phyloP scores from a whole-genome alignment of 2,329 filamentous ascomycete genomes.

The Epichloe sylvatica region DNA sequence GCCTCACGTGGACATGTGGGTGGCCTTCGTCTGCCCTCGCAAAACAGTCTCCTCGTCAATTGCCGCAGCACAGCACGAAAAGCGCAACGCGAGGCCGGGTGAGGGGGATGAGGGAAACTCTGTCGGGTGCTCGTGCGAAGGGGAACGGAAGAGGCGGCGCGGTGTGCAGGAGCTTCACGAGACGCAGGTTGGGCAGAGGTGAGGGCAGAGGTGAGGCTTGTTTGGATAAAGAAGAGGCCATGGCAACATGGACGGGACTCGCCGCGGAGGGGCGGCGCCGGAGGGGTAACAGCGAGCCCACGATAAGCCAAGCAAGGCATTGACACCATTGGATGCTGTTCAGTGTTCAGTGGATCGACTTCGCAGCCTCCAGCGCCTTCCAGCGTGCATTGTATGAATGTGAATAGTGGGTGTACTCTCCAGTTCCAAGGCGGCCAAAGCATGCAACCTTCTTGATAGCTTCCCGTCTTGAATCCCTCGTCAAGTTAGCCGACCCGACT shows the following conservation, averaged over 20 bases:
- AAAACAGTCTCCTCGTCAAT: too few species aligned
- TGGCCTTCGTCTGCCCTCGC: background rate
- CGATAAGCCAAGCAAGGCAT: too few species aligned
- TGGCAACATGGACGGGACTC: background rate
- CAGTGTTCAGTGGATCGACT: too few species aligned
- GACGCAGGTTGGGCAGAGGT: background rate
- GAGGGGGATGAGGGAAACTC: background rate
- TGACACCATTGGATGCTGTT: too few species aligned
- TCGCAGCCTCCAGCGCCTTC: too few species aligned
- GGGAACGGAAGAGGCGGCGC: background rate
- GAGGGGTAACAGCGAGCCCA: background rate
- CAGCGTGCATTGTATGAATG: too few species aligned
- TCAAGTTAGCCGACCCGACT: too few species aligned
- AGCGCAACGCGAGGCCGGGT: background rate
- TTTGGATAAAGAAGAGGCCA: background rate
- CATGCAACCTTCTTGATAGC: too few species aligned
- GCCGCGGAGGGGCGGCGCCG: background rate
- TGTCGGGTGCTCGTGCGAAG: background rate
- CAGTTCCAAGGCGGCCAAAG: too few species aligned
- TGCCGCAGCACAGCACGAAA: background rate
- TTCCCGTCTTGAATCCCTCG: too few species aligned
- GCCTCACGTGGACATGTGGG: background rate
- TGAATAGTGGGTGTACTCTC: too few species aligned
- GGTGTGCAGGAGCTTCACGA: background rate
- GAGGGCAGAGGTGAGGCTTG: background rate